Evolutionary conservation across 2,329 filamentous ascomycete genomes (phyloP).

Genomic region (Stachybotrys chlorohalonatus): DNA sequence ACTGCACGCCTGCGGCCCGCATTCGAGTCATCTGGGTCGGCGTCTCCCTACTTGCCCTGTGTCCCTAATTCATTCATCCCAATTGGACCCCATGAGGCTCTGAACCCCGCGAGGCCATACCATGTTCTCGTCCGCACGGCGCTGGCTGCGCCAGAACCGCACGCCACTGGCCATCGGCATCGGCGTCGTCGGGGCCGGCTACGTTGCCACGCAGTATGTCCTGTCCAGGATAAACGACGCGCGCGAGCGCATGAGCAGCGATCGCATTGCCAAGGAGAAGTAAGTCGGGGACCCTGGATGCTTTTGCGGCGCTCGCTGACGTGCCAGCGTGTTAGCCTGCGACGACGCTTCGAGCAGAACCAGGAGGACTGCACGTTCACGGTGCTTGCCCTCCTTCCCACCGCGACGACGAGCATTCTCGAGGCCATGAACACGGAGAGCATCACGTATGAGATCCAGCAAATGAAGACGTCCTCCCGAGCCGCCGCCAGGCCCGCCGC

Average conservation of each 20-base stretch:
- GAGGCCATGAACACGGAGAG: conserved; percentile 83
- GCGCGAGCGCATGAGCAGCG: conserved; percentile 91
- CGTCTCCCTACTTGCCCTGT: too few species aligned
- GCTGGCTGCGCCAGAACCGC: conserved; percentile 88
- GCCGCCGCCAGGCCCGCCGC: conserved; percentile 50
- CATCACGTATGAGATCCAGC: conserved; percentile 87
- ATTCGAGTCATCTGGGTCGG: too few species aligned
- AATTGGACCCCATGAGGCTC: conserved; percentile 6
- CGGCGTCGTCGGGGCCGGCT: conserved; percentile 80
- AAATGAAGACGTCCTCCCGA: conserved; percentile 64
- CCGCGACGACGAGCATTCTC: conserved; percentile 81
- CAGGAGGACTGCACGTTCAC: conserved; percentile 98
- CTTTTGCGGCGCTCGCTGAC: not conserved
- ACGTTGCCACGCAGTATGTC: conserved; percentile 88
- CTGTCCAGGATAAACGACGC: conserved; percentile 86
- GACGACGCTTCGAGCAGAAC: conserved; percentile 95
- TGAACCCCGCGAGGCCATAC: conserved; percentile 11
- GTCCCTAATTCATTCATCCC: too few species aligned
- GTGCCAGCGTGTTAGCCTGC: conserved; percentile 50
- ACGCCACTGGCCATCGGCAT: conserved; percentile 82
- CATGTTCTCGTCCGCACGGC: conserved; percentile 66
- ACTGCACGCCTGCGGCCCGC: too few species aligned
- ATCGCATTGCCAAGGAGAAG: conserved; percentile 96
- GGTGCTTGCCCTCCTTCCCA: conserved; percentile 88
- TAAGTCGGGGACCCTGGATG: conserved; percentile 32